Evolutionary conservation across 805 yeast species (phyloP).

Genomic region (Yueomyces sinensis): DNA sequence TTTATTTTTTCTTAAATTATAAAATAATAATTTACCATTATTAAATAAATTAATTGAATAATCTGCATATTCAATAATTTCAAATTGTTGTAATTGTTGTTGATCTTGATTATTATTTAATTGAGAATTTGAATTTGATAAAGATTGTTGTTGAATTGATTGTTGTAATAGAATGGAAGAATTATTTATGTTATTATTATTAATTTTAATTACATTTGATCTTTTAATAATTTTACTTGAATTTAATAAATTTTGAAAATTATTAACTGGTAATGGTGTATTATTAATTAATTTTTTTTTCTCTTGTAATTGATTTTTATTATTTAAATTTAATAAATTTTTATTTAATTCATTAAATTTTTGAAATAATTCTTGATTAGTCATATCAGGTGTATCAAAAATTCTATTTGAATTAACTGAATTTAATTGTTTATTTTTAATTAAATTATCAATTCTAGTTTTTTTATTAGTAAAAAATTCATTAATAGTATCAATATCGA

Average conservation of each 20-base stretch:
- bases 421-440: not conserved
- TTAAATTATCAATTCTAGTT: not conserved
- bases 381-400: not conserved
- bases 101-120: not conserved
- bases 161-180: not conserved
- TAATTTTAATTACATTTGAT: not conserved
- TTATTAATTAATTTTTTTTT: too few relatives aligned
- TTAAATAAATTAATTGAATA: slow-evolving; percentile 6
- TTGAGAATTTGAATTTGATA: not conserved
- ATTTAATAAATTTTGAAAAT: not conserved
- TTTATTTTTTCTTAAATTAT: slow-evolving; percentile 9
- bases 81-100: slow-evolving; percentile 2
- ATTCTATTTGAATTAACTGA: not conserved
- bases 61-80: slow-evolving; percentile 17
- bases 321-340: not conserved
- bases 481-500: not conserved
- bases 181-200: too few relatives aligned
- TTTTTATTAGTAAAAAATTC: not conserved
- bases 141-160: not conserved
- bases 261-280: not conserved
- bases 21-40: slow-evolving; percentile 9
- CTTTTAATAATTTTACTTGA: not conserved
- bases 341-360: not conserved
- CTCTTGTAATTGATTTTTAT: not conserved
- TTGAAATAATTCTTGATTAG: not conserved